These are phyloP conservation scores for Tetramitus jugosus DNA, from an alignment of 208 protist species.

Conservation along the genomic window DNA sequence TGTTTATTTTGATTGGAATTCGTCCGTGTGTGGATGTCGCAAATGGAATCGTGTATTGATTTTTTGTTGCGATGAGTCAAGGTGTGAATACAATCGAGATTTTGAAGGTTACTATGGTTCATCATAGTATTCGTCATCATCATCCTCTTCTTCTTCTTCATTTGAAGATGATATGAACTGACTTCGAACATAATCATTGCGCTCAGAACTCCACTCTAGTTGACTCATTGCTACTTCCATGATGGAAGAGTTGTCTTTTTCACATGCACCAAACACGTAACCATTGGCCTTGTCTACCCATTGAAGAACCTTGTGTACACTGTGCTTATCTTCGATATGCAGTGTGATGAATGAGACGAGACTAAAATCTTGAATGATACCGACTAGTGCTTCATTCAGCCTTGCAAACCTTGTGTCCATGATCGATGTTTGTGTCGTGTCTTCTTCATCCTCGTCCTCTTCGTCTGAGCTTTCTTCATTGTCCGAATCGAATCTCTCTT, in stretches of 20 bases:
- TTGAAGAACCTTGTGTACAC: constrained; percentile 39
- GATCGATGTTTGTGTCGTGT: constrained; percentile 28
- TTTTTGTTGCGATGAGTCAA: too few relatives aligned
- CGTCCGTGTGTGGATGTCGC: too few relatives aligned
- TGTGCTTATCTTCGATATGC: constrained; percentile 52
- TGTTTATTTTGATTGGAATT: too few relatives aligned
- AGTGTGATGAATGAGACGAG: constrained; percentile 82
- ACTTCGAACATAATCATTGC: not conserved
- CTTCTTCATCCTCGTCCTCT: not conserved
- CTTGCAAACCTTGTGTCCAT: constrained; percentile 40
- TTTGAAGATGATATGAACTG: too few relatives aligned
- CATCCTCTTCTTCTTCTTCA: too few relatives aligned
- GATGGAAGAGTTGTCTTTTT: constrained; percentile 24
- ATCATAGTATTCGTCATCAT: too few relatives aligned
- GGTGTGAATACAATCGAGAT: too few relatives aligned
- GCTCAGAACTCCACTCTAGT: not conserved
- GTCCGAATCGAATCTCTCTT: not conserved
- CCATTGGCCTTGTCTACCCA: constrained; percentile 55
- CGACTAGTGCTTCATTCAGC: constrained; percentile 60
- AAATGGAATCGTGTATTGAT: too few relatives aligned
- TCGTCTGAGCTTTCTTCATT: not conserved
- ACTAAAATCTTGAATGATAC: constrained; percentile 84
- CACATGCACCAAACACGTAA: constrained; percentile 40
- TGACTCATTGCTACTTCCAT: constrained; percentile 4
- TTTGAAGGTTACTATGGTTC: too few relatives aligned